phyloP scores from a whole-genome alignment of 2,329 filamentous ascomycete genomes.

The Acrocalymma vagum region DNA sequence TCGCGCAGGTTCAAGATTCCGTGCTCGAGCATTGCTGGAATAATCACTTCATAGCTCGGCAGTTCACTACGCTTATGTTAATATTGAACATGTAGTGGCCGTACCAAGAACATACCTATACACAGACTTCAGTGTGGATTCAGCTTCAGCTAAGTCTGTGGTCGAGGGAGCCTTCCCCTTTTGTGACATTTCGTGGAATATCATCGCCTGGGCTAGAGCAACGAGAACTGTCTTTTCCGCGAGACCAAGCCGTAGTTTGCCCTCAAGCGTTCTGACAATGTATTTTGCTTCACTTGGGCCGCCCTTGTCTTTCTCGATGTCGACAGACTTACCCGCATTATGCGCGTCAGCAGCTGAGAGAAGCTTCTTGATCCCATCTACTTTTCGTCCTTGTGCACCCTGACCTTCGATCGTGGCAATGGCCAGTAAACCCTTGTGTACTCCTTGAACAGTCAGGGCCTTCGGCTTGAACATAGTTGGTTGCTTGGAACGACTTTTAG shows the following conservation, averaged over 20 bases:
- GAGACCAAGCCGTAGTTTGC: constrained; percentile 89
- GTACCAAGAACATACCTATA: constrained; percentile 70
- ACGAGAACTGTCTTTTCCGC: constrained; percentile 93
- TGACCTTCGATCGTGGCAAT: constrained; percentile 89
- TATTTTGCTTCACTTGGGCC: constrained; percentile 95
- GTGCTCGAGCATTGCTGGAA: constrained; percentile 86
- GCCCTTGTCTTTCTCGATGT: constrained; percentile 91
- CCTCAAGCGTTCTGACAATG: constrained; percentile 90
- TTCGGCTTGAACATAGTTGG: constrained; percentile 99
- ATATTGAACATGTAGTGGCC: not conserved
- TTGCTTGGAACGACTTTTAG: constrained; percentile 94
- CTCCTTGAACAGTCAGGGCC: constrained; percentile 82
- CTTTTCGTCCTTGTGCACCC: constrained; percentile 88
- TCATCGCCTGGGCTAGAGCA: constrained; percentile 86
- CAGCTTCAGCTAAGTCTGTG: constrained; percentile 81
- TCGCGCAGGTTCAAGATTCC: constrained; percentile 85
- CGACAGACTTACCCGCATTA: constrained; percentile 70
- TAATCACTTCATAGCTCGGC: constrained; percentile 93
- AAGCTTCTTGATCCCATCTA: constrained; percentile 94
- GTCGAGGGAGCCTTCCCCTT: constrained; percentile 76
- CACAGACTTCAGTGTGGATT: constrained; percentile 86
- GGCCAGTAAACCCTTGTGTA: constrained; percentile 85
- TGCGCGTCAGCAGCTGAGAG: constrained; percentile 87
- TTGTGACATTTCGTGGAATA: constrained; percentile 79
- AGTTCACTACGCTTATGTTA: constrained; percentile 74